phyloP scores from a whole-genome alignment of 176 grass and related monocot species.

The Dactylis glomerata region DNA sequence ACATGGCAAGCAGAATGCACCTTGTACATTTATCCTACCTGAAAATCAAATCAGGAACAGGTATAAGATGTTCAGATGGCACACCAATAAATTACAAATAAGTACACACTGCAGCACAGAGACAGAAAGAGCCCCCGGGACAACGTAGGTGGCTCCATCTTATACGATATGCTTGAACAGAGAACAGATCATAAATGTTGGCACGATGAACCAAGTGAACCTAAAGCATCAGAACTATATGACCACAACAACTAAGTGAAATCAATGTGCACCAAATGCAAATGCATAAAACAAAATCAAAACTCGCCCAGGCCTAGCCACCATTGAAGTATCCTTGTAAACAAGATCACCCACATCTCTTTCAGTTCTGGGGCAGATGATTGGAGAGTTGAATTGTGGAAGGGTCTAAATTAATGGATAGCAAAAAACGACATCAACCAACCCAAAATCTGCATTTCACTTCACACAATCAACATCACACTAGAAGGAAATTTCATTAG shows the following conservation, averaged over 20 bases:
- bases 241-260: neutral
- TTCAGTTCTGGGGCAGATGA: neutral
- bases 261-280: neutral
- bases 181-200: neutral
- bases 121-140: neutral
- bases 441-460: neutral
- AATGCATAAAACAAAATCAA: neutral
- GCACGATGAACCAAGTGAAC: neutral
- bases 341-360: neutral
- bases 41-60: slow-evolving; percentile 31
- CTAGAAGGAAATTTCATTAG: neutral
- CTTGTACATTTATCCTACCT: slow-evolving; percentile 55
- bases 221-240: neutral
- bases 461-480: neutral
- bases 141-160: neutral
- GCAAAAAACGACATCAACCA: neutral
- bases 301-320: neutral
- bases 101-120: neutral
- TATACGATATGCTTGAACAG: neutral
- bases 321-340: neutral
- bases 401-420: neutral
- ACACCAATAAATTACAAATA: neutral
- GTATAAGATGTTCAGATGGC: neutral
- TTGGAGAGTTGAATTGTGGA: neutral
- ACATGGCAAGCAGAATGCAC: slow-evolving; percentile 44